phyloP scores from a whole-genome alignment of 225 moss, liverwort and hornwort species.

The Polytrichum formosum region DNA sequence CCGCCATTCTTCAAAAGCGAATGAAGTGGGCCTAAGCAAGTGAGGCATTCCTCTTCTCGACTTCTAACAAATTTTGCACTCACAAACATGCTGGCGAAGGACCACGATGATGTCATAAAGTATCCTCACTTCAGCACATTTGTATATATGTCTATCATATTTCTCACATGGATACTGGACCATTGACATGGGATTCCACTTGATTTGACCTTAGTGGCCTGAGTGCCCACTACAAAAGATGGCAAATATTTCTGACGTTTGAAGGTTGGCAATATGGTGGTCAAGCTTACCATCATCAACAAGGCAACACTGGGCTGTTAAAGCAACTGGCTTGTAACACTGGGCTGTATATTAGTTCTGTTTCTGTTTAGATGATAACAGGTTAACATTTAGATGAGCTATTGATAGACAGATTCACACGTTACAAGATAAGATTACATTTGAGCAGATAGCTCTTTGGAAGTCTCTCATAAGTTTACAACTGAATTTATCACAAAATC shows the following conservation, averaged over 20 bases:
- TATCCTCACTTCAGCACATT: background rate
- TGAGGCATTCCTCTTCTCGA: background rate
- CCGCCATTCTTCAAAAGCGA: slow-evolving; percentile 64
- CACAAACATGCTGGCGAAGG: background rate
- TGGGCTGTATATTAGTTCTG: too few relatives aligned
- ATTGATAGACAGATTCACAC: too few relatives aligned
- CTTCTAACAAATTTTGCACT: background rate
- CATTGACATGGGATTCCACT: background rate
- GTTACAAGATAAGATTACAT: too few relatives aligned
- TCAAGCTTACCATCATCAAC: too few relatives aligned
- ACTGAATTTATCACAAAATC: background rate
- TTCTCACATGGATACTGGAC: background rate
- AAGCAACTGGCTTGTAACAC: too few relatives aligned
- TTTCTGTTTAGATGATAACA: too few relatives aligned
- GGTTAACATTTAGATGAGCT: too few relatives aligned
- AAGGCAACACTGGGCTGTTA: too few relatives aligned
- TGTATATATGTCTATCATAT: background rate
- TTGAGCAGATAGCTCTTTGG: background rate
- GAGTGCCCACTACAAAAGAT: too few relatives aligned
- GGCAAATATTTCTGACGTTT: too few relatives aligned
- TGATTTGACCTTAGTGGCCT: background rate
- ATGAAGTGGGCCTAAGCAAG: slow-evolving; percentile 59
- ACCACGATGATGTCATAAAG: background rate
- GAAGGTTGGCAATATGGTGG: too few relatives aligned
- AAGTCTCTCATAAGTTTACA: background rate